Evolutionary conservation across 2,329 filamentous ascomycete species (phyloP).

Genomic region (Venturiaceae sp.): DNA sequence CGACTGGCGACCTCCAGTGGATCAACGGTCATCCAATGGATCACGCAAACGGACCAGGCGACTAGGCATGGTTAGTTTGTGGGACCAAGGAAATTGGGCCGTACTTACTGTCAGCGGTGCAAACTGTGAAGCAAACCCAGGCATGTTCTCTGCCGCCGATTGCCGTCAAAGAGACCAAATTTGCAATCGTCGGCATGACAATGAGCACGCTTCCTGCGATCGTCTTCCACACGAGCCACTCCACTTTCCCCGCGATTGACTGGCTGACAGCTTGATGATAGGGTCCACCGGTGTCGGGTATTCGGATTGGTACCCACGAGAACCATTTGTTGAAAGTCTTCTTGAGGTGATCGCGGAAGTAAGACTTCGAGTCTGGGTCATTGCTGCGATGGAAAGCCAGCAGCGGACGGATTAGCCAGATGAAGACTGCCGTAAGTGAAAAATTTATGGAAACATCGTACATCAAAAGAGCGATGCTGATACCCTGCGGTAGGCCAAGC

Average conservation of each 20-base stretch:
- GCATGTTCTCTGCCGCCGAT: slow-evolving; percentile 24
- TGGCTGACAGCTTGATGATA: neutral
- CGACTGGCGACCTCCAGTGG: slow-evolving; percentile 15
- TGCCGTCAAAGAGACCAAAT: slow-evolving; percentile 22
- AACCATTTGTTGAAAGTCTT: slow-evolving; percentile 7
- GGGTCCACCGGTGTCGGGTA: neutral
- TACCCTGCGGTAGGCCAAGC: slow-evolving; percentile 27
- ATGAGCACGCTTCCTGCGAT: slow-evolving; percentile 25
- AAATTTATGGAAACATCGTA: slow-evolving; percentile 29
- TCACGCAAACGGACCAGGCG: slow-evolving; percentile 22
- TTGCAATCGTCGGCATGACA: slow-evolving; percentile 27
- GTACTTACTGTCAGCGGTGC: slow-evolving; percentile 29
- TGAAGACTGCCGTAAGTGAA: slow-evolving; percentile 28
- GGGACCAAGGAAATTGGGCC: neutral
- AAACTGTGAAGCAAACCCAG: slow-evolving; percentile 31
- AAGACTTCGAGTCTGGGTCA: neutral
- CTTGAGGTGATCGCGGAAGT: slow-evolving; percentile 10
- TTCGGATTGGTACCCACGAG: neutral
- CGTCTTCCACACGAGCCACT: slow-evolving; percentile 19
- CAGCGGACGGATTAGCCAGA: slow-evolving; percentile 24
- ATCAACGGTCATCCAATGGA: slow-evolving; percentile 25
- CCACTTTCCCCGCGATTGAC: slow-evolving; percentile 7
- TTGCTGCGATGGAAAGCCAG: slow-evolving; percentile 12
- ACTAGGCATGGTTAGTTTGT: slow-evolving; percentile 15
- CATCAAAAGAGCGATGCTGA: slow-evolving; percentile 24